A percentile compares a stretch with the other conserved stretches of the same genome.
Conservation (phyloP, 2,329 filamentous ascomycete species). For the Colletotrichum destructivum region DNA sequence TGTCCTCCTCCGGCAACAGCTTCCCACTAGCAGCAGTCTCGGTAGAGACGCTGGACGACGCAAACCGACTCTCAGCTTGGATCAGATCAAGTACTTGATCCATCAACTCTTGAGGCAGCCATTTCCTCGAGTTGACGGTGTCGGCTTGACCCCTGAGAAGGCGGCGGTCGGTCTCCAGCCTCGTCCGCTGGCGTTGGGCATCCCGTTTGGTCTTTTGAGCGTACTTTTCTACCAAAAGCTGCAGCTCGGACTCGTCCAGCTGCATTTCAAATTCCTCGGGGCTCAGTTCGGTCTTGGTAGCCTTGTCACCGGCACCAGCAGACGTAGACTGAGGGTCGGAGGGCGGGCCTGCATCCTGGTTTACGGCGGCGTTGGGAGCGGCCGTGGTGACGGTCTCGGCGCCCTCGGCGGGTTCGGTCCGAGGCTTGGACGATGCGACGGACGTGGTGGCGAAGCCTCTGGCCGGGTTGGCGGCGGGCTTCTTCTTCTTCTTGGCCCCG, state of each 20-base stretch:
- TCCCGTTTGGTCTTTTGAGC: slow-evolving; percentile 85
- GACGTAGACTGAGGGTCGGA: slow-evolving; percentile 45
- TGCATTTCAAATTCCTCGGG: slow-evolving; percentile 93
- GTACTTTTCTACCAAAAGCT: slow-evolving; percentile 88
- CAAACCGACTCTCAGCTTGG: slow-evolving; percentile 74
- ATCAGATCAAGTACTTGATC: slow-evolving; percentile 83
- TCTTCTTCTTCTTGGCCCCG: slow-evolving; percentile 88
- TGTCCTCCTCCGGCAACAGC: slow-evolving; percentile 80
- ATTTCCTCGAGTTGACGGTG: slow-evolving; percentile 79
- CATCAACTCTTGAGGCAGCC: slow-evolving; percentile 85
- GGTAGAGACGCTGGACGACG: slow-evolving; percentile 63
- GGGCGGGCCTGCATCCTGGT: slow-evolving; percentile 48
- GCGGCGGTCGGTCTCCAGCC: slow-evolving; percentile 88
- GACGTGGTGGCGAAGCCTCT: slow-evolving; percentile 96
- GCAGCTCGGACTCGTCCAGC: slow-evolving; percentile 91
- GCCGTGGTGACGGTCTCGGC: slow-evolving; percentile 41
- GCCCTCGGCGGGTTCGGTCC: slow-evolving; percentile 69
- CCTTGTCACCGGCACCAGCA: slow-evolving; percentile 45
- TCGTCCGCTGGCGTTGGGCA: slow-evolving; percentile 80
- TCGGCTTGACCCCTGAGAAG: slow-evolving; percentile 86
- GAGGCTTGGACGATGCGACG: slow-evolving; percentile 81
- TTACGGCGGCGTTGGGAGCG: slow-evolving; percentile 12
- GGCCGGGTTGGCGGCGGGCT: slow-evolving; percentile 87
- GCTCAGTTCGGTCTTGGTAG: slow-evolving; percentile 68
- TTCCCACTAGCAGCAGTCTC: slow-evolving; percentile 62